phyloP scores from a whole-genome alignment of 257 asterid genomes.

The Petrea volubilis region DNA sequence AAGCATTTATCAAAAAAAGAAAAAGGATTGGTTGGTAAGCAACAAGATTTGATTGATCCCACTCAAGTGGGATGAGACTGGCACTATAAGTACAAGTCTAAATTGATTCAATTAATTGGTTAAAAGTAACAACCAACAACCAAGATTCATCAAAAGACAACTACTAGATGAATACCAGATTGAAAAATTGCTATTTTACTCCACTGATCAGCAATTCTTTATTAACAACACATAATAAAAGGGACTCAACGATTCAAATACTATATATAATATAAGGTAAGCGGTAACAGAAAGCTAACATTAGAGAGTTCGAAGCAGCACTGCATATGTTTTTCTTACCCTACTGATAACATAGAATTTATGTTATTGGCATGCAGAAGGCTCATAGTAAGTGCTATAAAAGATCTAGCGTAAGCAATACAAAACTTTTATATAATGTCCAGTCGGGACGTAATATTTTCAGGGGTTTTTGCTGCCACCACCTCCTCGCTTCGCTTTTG shows the following conservation, averaged over 20 bases:
- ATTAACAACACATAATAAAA: neutral
- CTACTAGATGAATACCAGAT: neutral
- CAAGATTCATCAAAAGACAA: neutral
- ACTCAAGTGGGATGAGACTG: neutral
- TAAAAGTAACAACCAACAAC: neutral
- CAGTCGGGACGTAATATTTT: neutral
- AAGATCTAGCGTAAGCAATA: neutral
- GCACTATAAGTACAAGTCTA: neutral
- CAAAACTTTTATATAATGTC: conserved; percentile 2
- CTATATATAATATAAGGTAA: neutral
- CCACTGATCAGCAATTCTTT: neutral
- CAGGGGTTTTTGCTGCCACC: conserved; percentile 52
- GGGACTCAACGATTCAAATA: neutral
- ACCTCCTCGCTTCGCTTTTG: conserved; percentile 54
- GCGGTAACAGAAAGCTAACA: conserved; percentile 5
- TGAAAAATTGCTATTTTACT: too few relatives aligned
- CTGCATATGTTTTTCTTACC: too few relatives aligned
- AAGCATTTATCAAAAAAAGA: too few relatives aligned
- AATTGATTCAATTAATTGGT: neutral
- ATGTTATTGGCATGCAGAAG: neutral
- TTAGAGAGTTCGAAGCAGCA: too few relatives aligned
- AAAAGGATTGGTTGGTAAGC: neutral
- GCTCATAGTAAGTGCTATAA: conserved; percentile 3
- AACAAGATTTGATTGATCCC: neutral
- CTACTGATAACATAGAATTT: too few relatives aligned